Base-by-base conservation (phyloP, 2,329 filamentous ascomycete genomes). In the Scedosporium aurantiacum region DNA sequence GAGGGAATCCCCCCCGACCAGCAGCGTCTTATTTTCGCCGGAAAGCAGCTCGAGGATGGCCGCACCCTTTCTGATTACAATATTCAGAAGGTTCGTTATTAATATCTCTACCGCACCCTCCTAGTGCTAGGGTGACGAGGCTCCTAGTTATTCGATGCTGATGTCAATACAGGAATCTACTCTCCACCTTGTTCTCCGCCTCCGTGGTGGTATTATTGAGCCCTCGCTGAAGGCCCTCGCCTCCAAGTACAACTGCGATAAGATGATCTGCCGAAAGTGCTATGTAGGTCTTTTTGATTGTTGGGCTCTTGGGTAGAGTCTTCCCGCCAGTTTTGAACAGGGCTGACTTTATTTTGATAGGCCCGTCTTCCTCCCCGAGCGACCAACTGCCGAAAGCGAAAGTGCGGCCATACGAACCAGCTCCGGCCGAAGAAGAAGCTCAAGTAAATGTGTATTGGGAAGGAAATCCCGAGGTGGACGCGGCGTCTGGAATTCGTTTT, bases 371-470 rank as follows among this genome's bases (percentile, higher is more conserved):
- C 93, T 70, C 93, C 93, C 71, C 91, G 94, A 87, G 94, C 94
- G 74, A 97, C 93, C 86, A 99, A 99, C 90, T 99, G 94, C 90
- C 87, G 92, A 75, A 97, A 97, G 91, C 92, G 92, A 84, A 97
- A 97, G 88, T 97, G 93, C 82, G 94, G 93, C 68, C 94, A 97
- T 89, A 95, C 89, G 83, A 97, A 97, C 90, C 94, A 99, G 88
- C 90, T 99, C 78, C 91, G 94, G 82, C 94, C 94, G 80, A 99
- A 99, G 93, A 99, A 99, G 92, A 99, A 99, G 93, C 87, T 96
- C 78, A 96, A 97, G 83, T 80, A 79, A 72, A 75, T 72, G 70
- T 74, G 73, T 70, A 62, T 45, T 47, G 60, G 58, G 60, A 61
- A 56, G 56, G 28, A n/a, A 57, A 28, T 7, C 62, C 57, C 65